phyloP scores from a whole-genome alignment of 768 basidiomycete genomes.

The Kwoniella shandongensis region DNA sequence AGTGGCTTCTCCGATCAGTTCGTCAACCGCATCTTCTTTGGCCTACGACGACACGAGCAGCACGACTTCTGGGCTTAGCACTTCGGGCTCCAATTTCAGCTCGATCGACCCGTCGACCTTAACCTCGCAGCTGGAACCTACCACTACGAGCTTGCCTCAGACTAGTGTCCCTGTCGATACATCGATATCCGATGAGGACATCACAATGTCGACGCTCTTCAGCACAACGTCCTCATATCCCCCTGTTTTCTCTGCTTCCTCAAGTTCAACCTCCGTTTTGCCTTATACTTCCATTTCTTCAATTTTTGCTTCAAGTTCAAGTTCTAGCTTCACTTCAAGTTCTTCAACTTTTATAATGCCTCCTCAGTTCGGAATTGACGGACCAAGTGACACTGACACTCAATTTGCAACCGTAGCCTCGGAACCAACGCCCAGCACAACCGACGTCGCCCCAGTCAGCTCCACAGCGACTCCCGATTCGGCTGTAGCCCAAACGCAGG shows the following conservation, averaged over 20 bases:
- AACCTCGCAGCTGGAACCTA: no score
- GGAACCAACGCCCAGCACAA: not conserved
- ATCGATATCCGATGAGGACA: not conserved
- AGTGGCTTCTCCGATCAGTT: no score
- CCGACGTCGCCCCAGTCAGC: not conserved
- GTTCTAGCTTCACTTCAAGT: not conserved
- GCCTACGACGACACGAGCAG: not conserved
- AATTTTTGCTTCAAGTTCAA: conserved; percentile 5
- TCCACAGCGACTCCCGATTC: not conserved
- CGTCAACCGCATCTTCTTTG: no score
- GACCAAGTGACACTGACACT: conserved; percentile 3
- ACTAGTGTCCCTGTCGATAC: not conserved
- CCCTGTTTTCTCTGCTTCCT: not conserved
- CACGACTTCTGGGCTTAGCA: not conserved
- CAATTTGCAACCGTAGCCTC: conserved; percentile 3
- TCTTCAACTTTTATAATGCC: conserved; percentile 1
- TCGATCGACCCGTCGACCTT: no score
- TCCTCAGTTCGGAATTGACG: not conserved
- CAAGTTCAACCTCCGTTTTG: not conserved
- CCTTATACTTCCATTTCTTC: not conserved
- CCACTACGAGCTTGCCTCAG: not conserved
- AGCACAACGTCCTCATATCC: not conserved
- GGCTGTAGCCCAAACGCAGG: not conserved
- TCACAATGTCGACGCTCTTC: not conserved
- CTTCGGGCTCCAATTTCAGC: not conserved